These are phyloP conservation scores for Cordyceps fumosorosea DNA, from an alignment of 2,329 filamentous ascomycete genomes.

Conservation along the genomic window DNA sequence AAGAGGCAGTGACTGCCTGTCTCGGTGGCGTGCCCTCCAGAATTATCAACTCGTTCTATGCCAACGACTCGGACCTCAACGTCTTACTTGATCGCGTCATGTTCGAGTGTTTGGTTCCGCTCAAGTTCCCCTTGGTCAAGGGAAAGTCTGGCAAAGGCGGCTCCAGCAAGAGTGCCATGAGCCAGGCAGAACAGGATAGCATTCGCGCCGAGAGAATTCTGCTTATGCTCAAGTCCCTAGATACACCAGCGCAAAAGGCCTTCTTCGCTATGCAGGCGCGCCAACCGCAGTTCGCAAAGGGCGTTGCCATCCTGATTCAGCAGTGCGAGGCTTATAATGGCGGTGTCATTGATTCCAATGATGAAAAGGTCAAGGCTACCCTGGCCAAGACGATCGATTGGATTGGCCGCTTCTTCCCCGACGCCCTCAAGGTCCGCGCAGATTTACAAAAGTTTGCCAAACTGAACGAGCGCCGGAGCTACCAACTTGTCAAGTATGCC, in stretches of 20 bases:
- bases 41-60: constrained; percentile 83
- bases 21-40: constrained; percentile 75
- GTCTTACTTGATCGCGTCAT: constrained; percentile 76
- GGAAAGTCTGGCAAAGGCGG: constrained; percentile 54
- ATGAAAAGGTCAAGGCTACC: constrained; percentile 61
- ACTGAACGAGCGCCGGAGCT: constrained; percentile 80
- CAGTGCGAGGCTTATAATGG: constrained; percentile 88
- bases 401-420: constrained; percentile 69
- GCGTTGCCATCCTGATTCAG: constrained; percentile 69
- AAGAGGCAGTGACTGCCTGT: constrained; percentile 68
- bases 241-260: constrained; percentile 71
- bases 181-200: constrained; percentile 61
- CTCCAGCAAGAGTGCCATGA: constrained; percentile 35
- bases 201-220: constrained; percentile 81
- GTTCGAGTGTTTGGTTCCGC: constrained; percentile 81
- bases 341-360: constrained; percentile 68
- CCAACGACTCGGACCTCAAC: constrained; percentile 82
- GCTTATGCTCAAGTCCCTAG: constrained; percentile 70
- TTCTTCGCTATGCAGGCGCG: constrained; percentile 82
- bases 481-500: constrained; percentile 81
- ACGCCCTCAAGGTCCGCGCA: constrained; percentile 61
- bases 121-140: constrained; percentile 71
- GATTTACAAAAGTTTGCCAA: constrained; percentile 90
- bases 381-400: constrained; percentile 68
- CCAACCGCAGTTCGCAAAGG: constrained; percentile 67